phyloP scores from a whole-genome alignment of 495 filamentous ascomycete genomes.

The Cudoniella acicularis region DNA sequence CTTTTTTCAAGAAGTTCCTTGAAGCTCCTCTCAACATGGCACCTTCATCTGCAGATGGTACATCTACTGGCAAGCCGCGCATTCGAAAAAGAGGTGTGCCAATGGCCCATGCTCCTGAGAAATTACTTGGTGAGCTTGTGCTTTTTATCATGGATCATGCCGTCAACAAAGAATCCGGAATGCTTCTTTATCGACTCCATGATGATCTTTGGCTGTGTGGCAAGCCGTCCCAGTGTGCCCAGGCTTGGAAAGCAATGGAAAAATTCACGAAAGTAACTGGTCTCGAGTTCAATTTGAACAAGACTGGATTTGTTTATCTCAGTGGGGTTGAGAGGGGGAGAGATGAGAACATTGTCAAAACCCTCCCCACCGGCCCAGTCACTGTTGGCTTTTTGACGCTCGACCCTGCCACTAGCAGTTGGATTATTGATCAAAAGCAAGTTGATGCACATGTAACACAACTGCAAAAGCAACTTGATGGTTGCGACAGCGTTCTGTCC shows the following conservation, averaged over 20 bases:
- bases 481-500: constrained; percentile 51
- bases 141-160: constrained; percentile 66
- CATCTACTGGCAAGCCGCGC: no score
- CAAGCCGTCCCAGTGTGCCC: constrained; percentile 46
- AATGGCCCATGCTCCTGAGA: constrained; percentile 58
- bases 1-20: constrained; percentile 60
- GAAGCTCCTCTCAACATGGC: constrained; percentile 57
- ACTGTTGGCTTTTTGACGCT: constrained; percentile 61
- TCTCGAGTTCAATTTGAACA: constrained; percentile 56
- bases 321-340: constrained; percentile 15
- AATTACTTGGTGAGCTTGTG: constrained; percentile 58
- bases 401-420: constrained; percentile 48
- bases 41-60: constrained; percentile 42
- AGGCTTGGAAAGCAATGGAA: constrained; percentile 57
- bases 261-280: constrained; percentile 53
- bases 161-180: constrained; percentile 55
- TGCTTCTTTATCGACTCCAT: constrained; percentile 60
- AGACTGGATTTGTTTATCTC: constrained; percentile 56
- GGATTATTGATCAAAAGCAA: constrained; percentile 57
- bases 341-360: constrained; percentile 22
- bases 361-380: constrained; percentile 55
- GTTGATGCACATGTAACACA: constrained; percentile 62
- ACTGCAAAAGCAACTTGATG: constrained; percentile 53
- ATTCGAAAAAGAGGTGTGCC: constrained; percentile 56
- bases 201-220: constrained; percentile 72